phyloP scores from a whole-genome alignment of 2,329 filamentous ascomycete genomes.

The Trichoderma pleuroti region DNA sequence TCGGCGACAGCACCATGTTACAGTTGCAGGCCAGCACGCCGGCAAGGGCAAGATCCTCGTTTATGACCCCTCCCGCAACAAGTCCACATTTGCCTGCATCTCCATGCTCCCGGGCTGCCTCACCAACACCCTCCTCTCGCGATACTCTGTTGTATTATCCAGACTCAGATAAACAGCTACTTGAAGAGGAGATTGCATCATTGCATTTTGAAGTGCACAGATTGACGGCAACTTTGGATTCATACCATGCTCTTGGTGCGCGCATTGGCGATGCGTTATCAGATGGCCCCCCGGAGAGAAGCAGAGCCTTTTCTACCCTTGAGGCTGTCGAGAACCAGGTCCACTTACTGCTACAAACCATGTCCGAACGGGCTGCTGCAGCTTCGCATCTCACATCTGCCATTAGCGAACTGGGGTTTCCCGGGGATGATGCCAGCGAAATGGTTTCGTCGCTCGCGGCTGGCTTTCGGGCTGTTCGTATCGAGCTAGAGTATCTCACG shows the following conservation, averaged over 20 bases:
- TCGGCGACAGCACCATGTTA: constrained; percentile 50
- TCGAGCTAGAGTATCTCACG: constrained; percentile 60
- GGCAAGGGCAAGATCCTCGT: constrained; percentile 42
- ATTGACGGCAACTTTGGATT: constrained; percentile 45
- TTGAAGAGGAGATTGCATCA: constrained; percentile 47
- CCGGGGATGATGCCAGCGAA: constrained; percentile 44
- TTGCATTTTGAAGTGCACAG: constrained; percentile 48
- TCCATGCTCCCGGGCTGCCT: constrained; percentile 34
- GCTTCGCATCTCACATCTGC: constrained; percentile 44
- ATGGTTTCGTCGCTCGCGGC: constrained; percentile 46
- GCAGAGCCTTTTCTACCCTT: constrained; percentile 20
- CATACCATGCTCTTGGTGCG: constrained; percentile 42
- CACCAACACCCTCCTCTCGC: constrained; percentile 27
- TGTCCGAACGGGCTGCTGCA: constrained; percentile 48
- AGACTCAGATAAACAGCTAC: constrained; percentile 40
- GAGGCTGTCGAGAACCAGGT: constrained; percentile 43
- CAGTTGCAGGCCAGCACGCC: constrained; percentile 53
- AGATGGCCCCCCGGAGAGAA: constrained; percentile 12
- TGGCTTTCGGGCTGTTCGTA: constrained; percentile 53
- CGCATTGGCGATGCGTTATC: constrained; percentile 38
- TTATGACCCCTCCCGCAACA: constrained; percentile 54
- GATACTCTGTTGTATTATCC: constrained; percentile 42
- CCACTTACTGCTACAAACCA: constrained; percentile 40
- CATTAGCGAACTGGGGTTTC: constrained; percentile 51
- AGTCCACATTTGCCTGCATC: constrained; percentile 42